Percentiles rank a stretch among this genome's conserved stretches.
These are phyloP conservation scores for Gracilariopsis chorda DNA, from an alignment of 23 red algal species.

Conservation along the genomic window DNA sequence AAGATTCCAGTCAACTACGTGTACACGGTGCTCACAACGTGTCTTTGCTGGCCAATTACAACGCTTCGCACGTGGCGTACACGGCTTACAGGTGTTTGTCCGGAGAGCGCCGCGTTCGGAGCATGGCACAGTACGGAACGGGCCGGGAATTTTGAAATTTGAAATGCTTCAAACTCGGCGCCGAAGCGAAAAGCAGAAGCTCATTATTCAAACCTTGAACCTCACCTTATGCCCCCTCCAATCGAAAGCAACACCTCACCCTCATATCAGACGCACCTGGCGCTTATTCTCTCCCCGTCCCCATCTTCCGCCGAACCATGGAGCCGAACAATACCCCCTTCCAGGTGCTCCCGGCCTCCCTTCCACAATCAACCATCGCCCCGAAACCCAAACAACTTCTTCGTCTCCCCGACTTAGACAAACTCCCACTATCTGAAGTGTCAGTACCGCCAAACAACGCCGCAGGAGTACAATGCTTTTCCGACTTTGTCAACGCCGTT, in stretches of 20 bases:
- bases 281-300: background rate
- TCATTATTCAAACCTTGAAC: too few relatives aligned
- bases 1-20: too few relatives aligned
- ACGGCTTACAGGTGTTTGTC: too few relatives aligned
- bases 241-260: background rate
- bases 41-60: too few relatives aligned
- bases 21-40: too few relatives aligned
- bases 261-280: background rate
- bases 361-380: background rate
- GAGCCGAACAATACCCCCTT: background rate
- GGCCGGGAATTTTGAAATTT: too few relatives aligned
- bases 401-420: background rate
- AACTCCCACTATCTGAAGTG: background rate
- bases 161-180: too few relatives aligned
- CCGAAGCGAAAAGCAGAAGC: too few relatives aligned
- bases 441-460: background rate
- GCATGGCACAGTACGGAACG: too few relatives aligned
- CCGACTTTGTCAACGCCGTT: conserved; percentile 9
- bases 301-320: conserved; percentile 13
- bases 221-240: too few relatives aligned
- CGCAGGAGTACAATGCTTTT: background rate
- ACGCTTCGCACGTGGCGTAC: too few relatives aligned
- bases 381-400: background rate
- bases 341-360: background rate
- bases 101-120: too few relatives aligned